Percentiles rank a stretch among this genome's conserved stretches.
phyloP scores from a whole-genome alignment of 1,284 basidiomycete genomes.

The Rhodotorula sp. region DNA sequence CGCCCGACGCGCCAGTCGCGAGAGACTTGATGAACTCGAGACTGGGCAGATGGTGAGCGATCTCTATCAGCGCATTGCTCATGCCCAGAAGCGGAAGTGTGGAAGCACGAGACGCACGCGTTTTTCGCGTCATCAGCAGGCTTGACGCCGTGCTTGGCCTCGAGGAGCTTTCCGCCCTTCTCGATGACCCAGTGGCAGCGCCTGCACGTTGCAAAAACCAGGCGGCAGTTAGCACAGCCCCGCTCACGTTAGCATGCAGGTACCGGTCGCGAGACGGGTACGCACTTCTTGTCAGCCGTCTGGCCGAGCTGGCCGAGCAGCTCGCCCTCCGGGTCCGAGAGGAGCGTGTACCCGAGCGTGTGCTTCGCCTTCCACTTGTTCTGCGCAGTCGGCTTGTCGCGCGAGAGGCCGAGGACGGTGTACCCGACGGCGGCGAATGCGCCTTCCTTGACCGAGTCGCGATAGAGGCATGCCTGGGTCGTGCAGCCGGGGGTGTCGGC shows the following conservation, averaged over 20 bases:
- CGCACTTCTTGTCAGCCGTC: conserved; percentile 58
- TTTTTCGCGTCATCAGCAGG: conserved; percentile 61
- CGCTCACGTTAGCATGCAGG: too few species aligned
- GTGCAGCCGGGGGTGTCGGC: conserved; percentile 62
- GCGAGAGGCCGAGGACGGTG: conserved; percentile 81
- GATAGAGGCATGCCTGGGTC: conserved; percentile 77
- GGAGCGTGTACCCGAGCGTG: conserved; percentile 75
- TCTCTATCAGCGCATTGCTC: too few species aligned
- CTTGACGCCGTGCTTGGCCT: conserved; percentile 79
- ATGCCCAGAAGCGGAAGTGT: background rate
- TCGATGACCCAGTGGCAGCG: conserved; percentile 88
- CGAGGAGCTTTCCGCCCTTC: conserved; percentile 79
- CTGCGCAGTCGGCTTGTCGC: conserved; percentile 75
- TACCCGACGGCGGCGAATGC: conserved; percentile 71
- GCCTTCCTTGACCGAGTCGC: conserved; percentile 56
- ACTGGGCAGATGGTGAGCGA: background rate
- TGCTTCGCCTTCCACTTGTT: conserved; percentile 62
- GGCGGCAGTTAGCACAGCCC: too few species aligned
- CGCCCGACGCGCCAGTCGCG: background rate
- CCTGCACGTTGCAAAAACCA: background rate
- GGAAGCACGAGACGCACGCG: conserved; percentile 45
- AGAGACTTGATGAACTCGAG: conserved; percentile 25
- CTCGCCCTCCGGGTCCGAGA: conserved; percentile 80
- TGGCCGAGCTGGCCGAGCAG: conserved; percentile 82
- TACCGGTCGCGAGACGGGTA: background rate